phyloP scores from a whole-genome alignment of 331 rosid species.

The Malus hybrid region DNA sequence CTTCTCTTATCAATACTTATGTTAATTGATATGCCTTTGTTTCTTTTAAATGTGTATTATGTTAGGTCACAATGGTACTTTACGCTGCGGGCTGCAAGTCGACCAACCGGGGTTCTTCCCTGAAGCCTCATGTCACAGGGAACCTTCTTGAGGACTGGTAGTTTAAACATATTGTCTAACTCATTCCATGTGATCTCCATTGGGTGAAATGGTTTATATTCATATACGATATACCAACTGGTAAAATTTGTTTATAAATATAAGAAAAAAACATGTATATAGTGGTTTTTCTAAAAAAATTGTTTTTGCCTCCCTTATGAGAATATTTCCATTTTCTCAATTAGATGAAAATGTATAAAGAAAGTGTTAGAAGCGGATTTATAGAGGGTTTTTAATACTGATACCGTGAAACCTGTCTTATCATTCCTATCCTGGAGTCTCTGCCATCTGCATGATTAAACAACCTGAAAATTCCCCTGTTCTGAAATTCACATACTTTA shows the following conservation, averaged over 20 bases:
- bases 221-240: background rate
- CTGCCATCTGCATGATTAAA: background rate
- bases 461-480: background rate
- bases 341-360: background rate
- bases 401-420: background rate
- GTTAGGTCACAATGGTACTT: slow-evolving; percentile 60
- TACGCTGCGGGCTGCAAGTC: slow-evolving; percentile 66
- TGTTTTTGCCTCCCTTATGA: background rate
- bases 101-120: slow-evolving; percentile 57
- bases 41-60: slow-evolving; percentile 14
- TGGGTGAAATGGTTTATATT: background rate
- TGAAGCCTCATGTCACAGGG: slow-evolving; percentile 68
- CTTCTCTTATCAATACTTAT: background rate
- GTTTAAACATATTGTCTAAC: slow-evolving; percentile 1
- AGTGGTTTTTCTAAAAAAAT: background rate
- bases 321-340: background rate
- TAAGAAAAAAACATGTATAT: background rate
- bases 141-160: slow-evolving; percentile 82
- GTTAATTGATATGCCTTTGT: background rate
- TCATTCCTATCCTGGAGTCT: background rate
- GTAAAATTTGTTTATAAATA: background rate
- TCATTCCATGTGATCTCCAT: slow-evolving; percentile 2
- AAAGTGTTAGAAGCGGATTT: background rate
- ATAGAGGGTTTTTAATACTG: background rate
- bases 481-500: too few relatives aligned